phyloP scores from a whole-genome alignment of 73 alveolate genomes.

The Paramecium caudatum region DNA sequence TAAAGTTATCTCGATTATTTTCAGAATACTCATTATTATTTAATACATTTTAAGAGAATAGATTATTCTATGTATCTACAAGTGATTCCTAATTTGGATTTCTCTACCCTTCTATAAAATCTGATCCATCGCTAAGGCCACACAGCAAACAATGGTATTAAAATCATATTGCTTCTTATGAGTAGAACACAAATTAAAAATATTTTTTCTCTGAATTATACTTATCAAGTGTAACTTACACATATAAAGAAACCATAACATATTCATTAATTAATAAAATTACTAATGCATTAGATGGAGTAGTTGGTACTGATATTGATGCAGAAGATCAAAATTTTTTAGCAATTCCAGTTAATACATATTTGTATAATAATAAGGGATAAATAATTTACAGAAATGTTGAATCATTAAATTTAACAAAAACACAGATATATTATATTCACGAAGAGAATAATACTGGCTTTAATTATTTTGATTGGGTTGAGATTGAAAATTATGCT shows the following conservation, averaged over 20 bases:
- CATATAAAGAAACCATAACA: not conserved
- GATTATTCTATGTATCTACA: conserved; percentile 20
- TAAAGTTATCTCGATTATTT: not conserved
- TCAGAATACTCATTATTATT: not conserved
- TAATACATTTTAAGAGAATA: not conserved
- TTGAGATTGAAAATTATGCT: not conserved
- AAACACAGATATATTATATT: not conserved
- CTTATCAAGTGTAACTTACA: not conserved
- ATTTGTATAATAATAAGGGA: not conserved
- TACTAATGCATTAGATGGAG: not conserved
- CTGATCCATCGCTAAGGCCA: not conserved
- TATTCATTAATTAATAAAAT: not conserved
- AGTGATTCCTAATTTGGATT: not conserved
- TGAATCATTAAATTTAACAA: not conserved
- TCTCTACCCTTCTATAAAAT: not conserved
- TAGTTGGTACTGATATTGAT: conserved; percentile 2
- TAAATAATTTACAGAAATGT: not conserved
- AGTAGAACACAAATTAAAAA: not conserved
- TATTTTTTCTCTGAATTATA: not conserved
- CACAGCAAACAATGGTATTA: not conserved
- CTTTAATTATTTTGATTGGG: not conserved
- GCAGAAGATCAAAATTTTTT: not conserved
- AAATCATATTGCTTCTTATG: not conserved
- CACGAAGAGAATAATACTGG: conserved; percentile 32
- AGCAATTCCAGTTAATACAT: not conserved